Percentiles rank a stretch among this genome's conserved stretches.
phyloP scores from a whole-genome alignment of 257 asterid genomes.

The Solanum corneliomulleri region DNA sequence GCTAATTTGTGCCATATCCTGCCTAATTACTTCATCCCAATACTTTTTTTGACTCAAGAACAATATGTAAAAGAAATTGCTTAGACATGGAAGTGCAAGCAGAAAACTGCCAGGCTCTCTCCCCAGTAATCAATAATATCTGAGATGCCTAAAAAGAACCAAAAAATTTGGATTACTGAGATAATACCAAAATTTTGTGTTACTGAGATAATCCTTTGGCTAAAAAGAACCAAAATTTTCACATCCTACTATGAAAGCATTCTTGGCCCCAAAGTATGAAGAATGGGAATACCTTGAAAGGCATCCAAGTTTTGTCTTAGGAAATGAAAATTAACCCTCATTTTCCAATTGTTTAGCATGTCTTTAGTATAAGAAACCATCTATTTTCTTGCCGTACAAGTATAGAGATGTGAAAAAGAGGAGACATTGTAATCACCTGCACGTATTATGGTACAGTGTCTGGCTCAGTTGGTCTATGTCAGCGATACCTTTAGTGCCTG shows the following conservation, averaged over 20 bases:
- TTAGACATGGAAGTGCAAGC: neutral
- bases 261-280: neutral
- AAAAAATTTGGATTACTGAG: neutral
- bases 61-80: neutral
- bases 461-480: constrained; percentile 66
- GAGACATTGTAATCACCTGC: constrained; percentile 37
- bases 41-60: neutral
- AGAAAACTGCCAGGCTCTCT: neutral
- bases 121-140: neutral
- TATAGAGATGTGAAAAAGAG: neutral
- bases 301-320: neutral
- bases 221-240: neutral
- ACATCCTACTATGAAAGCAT: neutral
- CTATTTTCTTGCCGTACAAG: neutral
- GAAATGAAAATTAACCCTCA: neutral
- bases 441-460: constrained; percentile 73
- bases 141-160: neutral
- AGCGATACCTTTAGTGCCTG: constrained; percentile 71
- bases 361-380: neutral
- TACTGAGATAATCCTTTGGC: neutral
- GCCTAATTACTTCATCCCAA: neutral
- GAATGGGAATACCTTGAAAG: neutral
- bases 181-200: neutral
- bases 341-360: neutral
- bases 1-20: neutral